Base-by-base conservation (phyloP, 2,329 filamentous ascomycete species). In the Chaetomiaceae sp. region DNA sequence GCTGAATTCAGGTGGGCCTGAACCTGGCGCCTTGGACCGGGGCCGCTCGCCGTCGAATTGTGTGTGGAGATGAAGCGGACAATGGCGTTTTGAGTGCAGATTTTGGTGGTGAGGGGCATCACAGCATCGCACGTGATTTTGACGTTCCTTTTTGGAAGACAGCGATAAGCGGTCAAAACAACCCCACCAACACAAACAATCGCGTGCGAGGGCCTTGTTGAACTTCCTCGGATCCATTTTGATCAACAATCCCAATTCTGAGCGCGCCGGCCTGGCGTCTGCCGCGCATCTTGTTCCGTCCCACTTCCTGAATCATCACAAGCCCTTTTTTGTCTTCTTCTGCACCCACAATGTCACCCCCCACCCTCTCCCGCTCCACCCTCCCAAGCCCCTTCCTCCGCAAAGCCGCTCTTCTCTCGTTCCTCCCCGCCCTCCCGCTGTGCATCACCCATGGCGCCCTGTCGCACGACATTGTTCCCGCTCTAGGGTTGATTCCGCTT, bases 381-480 rank as follows among this genome's bases (percentile, higher is more conserved):
- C 45, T 54, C 27, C 39, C 55, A 1, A 39, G 34, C 47, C 58
- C 53, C 9, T 17, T 29, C 31, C 54, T 56, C 36, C 72, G 72
- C 54, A 63, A 66, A 48, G 54, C 70, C 52, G 67, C 67, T 47
- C 64, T 68, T 56, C 59, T 65, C 46, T 67, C 65, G 50, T 72
- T 73, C 55, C 31, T 74, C 27, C 71, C 71, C 37, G 71, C 70
- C 6, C 69, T 75, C 40, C 67, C 69, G 3, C 66, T 74, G 17
- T 70, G 69, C 56, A 57, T 75, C 55, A 63, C 67, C 27, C 69
- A 72, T 59, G 71, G 69, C 59, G 61, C 68, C 42, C 60, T 72
- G 48, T 70, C 70, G 23, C 47, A 59, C 34, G 57, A 64, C 14
- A 55, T 65, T 9, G 62, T 72, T 33, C 72, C 72, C 14, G 71